phyloP scores from a whole-genome alignment of 306 rosid species.

The Rubus idaeus region DNA sequence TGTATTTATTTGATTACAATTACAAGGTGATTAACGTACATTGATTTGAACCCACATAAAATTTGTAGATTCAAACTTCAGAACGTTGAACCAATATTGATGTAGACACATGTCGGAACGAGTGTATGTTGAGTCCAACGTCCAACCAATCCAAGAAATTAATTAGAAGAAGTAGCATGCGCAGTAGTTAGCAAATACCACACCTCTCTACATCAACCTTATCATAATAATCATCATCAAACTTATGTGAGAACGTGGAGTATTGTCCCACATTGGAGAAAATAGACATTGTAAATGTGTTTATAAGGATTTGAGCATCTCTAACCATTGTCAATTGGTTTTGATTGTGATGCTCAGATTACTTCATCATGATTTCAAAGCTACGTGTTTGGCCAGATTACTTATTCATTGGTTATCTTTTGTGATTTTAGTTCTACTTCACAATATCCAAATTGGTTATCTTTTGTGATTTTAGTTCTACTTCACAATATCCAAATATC shows the following conservation, averaged over 20 bases:
- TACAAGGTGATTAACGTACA: not conserved
- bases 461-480: not conserved
- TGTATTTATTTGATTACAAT: not conserved
- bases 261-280: too few species aligned
- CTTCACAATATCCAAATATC: not conserved
- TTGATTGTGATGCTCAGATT: too few species aligned
- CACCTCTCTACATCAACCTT: not conserved
- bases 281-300: too few species aligned
- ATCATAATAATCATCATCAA: not conserved
- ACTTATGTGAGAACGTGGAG: too few species aligned
- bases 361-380: too few species aligned
- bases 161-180: not conserved
- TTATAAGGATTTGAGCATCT: too few species aligned
- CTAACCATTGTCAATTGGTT: too few species aligned
- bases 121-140: not conserved
- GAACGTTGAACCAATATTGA: not conserved
- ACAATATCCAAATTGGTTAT: not conserved
- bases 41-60: not conserved
- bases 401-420: not conserved
- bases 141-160: conserved; percentile 7
- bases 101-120: not conserved
- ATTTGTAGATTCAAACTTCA: not conserved
- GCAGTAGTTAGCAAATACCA: not conserved
- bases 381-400: too few species aligned
- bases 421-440: not conserved